A percentile compares a stretch with the other conserved stretches of the same genome.
Evolutionary conservation across 2,329 filamentous ascomycete genomes (phyloP).

Genomic region (Exophiala phaeomuriformis): DNA sequence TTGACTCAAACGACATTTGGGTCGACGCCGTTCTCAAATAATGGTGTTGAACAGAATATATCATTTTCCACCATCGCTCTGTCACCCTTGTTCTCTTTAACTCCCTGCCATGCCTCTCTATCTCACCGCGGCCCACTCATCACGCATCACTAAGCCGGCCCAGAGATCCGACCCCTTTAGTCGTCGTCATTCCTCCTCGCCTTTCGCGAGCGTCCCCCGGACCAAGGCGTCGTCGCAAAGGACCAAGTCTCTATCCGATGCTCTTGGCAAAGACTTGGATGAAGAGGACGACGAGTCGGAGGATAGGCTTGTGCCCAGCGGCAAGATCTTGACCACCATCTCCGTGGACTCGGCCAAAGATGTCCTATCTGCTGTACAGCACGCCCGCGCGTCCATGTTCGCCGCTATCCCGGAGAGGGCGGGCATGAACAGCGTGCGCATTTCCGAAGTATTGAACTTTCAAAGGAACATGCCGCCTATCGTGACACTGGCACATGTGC

Average conservation of each 20-base stretch:
- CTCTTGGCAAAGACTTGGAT: slow-evolving; percentile 23
- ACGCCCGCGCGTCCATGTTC: slow-evolving; percentile 50
- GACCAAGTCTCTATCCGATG: slow-evolving; percentile 23
- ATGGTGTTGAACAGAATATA: no score
- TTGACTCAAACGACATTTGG: no score
- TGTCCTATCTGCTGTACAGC: slow-evolving; percentile 48
- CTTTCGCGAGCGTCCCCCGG: slow-evolving; percentile 37
- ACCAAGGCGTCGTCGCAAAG: slow-evolving; percentile 34
- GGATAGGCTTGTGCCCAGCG: slow-evolving; percentile 46
- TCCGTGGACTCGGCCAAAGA: slow-evolving; percentile 41
- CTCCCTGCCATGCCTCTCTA: slow-evolving; percentile 40
- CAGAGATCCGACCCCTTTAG: slow-evolving; percentile 23
- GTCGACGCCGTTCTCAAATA: not conserved
- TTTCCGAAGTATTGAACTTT: slow-evolving; percentile 53
- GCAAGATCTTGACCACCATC: slow-evolving; percentile 44
- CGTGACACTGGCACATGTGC: slow-evolving; percentile 54
- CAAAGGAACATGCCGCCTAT: slow-evolving; percentile 50
- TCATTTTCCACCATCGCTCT: not conserved
- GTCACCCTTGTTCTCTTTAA: slow-evolving; percentile 13
- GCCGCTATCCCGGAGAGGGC: slow-evolving; percentile 49
- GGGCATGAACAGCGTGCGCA: slow-evolving; percentile 56
- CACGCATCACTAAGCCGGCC: slow-evolving; percentile 40
- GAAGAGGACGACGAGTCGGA: slow-evolving; percentile 27
- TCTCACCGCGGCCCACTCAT: slow-evolving; percentile 42
- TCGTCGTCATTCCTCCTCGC: slow-evolving; percentile 32